Evolutionary conservation across 495 filamentous ascomycete genomes (phyloP).

Genomic region (Penicillium macrosclerotiorum): DNA sequence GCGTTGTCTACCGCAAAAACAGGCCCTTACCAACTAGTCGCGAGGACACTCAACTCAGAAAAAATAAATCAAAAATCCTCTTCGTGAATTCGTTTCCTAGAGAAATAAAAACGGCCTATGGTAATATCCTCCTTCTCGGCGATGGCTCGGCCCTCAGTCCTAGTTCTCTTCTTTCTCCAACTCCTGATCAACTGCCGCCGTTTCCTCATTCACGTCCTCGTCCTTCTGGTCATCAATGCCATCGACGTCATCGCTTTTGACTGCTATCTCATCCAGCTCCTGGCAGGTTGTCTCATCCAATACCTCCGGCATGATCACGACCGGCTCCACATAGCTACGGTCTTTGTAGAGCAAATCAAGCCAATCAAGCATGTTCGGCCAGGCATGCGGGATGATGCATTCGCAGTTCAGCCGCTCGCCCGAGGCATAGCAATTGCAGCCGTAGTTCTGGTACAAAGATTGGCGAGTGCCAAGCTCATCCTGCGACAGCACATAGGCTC

Average conservation of each 20-base stretch:
- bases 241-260: neutral
- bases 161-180: no score
- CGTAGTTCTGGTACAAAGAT: constrained; percentile 33
- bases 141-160: no score
- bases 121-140: no score
- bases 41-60: no score
- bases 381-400: constrained; percentile 40
- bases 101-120: no score
- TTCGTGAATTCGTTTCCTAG: no score
- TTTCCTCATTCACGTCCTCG: neutral
- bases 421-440: constrained; percentile 49
- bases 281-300: constrained; percentile 5
- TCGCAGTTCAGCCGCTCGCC: constrained; percentile 40
- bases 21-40: no score
- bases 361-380: constrained; percentile 42
- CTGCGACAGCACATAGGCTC: constrained; percentile 57
- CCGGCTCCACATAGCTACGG: constrained; percentile 28
- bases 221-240: neutral
- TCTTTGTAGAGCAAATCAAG: constrained; percentile 33
- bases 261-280: constrained; percentile 1
- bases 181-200: neutral
- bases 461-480: constrained; percentile 48
- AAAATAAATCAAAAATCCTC: no score
- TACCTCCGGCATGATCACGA: constrained; percentile 14
- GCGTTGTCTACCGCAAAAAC: no score